Conservation (phyloP, 2,329 filamentous ascomycete species). For the Pseudopithomyces maydicus region DNA sequence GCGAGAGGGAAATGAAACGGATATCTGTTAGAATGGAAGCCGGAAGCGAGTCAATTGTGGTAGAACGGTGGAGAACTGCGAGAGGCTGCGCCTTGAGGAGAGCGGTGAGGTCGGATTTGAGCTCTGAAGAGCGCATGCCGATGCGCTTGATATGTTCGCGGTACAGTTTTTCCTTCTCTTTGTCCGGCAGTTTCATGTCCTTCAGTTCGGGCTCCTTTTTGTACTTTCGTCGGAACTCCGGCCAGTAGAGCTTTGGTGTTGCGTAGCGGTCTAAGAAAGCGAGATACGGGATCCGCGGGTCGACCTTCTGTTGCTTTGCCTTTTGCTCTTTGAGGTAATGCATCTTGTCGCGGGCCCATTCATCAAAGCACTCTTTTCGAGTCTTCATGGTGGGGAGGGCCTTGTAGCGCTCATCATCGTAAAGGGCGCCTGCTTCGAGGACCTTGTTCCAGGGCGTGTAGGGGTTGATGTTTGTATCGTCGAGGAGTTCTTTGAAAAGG, state of each 20-base stretch:
- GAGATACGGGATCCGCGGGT: constrained; percentile 83
- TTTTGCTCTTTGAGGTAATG: constrained; percentile 72
- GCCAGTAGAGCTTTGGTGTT: constrained; percentile 93
- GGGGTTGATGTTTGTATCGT: constrained; percentile 81
- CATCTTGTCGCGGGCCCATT: constrained; percentile 82
- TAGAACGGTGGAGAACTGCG: constrained; percentile 64
- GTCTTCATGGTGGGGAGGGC: constrained; percentile 79
- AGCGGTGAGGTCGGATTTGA: constrained; percentile 71
- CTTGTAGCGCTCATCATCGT: constrained; percentile 87
- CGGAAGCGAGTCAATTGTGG: constrained; percentile 64
- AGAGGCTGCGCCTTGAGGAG: constrained; percentile 68
- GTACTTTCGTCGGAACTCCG: constrained; percentile 92
- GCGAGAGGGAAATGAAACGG: constrained; percentile 70
- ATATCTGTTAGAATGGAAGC: constrained; percentile 67
- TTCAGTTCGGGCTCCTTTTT: constrained; percentile 82
- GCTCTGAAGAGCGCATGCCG: constrained; percentile 66
- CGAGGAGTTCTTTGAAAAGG: constrained; percentile 83
- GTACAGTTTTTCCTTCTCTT: constrained; percentile 80
- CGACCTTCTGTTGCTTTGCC: constrained; percentile 76
- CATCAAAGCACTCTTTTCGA: constrained; percentile 80
- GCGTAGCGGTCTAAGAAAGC: constrained; percentile 80
- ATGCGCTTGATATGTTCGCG: constrained; percentile 73
- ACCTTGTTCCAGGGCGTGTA: constrained; percentile 92
- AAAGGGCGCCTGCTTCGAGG: constrained; percentile 78
- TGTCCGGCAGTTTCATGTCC: constrained; percentile 63